Base-by-base conservation (phyloP, 192 early-diverging fungal species). In the Coemansia erecta region DNA sequence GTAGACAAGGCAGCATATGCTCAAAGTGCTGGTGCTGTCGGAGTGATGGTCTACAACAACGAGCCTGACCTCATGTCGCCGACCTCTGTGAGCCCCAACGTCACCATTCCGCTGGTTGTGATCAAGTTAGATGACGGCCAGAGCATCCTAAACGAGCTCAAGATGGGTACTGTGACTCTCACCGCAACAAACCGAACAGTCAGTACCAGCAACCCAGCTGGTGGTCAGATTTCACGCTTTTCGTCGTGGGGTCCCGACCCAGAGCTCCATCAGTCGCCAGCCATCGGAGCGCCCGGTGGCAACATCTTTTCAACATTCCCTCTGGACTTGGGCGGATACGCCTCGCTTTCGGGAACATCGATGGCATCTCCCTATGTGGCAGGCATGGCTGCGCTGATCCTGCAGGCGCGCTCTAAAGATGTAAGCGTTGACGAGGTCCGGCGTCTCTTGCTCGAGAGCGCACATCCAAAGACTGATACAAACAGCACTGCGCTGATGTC, bases 191-290 rank as follows among this genome's bases (percentile, higher is more conserved):
- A 78, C 61, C 67, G 76, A 6, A 66, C 77, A 1, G 69, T 72
- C 39, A 65, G 81, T 22, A 58, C 71, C 23, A 54, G 41, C 13
- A 77, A 84, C 52, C 67, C 78, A 1, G 62, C 81, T 8, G 87
- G 83, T 28, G 85, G 85, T 35, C 85, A 74, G 28, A 65, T 91
- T 7, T 92, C 92, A 15, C 48, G 52, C 39, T 93, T 90, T 58
- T 89, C 89, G 10, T 88, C 87, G 21, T 83, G 83, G 62, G 94
- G 94, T 18, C 85, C 89, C 0, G 86, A 82, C 42, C 78, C 78
- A 28, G 84, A 91, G 50, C 70, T 94, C 45, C 67, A 83, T 17
- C 57, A 86, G 19, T 89, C 90, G 68, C 85, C 85, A 0, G 83
- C 83, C 8, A 66, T 88, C 15, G 68, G 78, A 3, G 84, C 85